Evolutionary conservation across 2,329 filamentous ascomycete species (phyloP), one percentile per base, ranked within the genome.

Genomic region (Xylaria polymorpha): DNA sequence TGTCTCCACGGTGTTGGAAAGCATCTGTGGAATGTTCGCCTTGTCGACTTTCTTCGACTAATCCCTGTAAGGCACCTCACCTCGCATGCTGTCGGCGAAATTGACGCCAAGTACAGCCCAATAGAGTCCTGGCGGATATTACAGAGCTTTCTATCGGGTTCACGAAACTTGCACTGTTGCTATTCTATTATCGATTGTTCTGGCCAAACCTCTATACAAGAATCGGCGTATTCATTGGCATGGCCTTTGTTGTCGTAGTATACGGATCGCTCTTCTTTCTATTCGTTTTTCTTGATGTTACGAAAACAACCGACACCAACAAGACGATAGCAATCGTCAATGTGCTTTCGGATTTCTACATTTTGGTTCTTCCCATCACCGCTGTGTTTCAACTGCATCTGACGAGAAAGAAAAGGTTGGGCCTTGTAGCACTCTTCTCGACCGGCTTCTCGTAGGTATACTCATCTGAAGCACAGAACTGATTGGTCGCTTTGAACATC

Each of bases 1-100:
- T 48, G 44, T 25, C n/a, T 48, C 44, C n/a, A 48, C 25, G 44
- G 44, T 48, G 44, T 48, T 48, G 44, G 44, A 48, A 48, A 48
- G 44, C 44, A 48, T 25, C 10, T 48, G 20, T 48, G 44, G 20
- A 25, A 48, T 25, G 44, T 48, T 25, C 20, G 20, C 25, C 25
- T 51, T 29, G 48, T 32, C 2, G 48, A 51, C 48, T 51, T 39
- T 35, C 39, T 43, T 43, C 39, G 15, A 18, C 39, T 43, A 18
- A 43, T 43, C 10, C 9, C 9, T 18, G 39, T 43, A 43, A 43
- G 39, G 14, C 39, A 43, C 9, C 39, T 14, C 39, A 14, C 39
- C 14, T 43, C 15, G 5, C 15, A 43, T 43, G 39, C 15, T 43
- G 5, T 18, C 15, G 14, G 39, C 39, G 9, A 43, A 43, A 10